These are phyloP conservation scores for Ashbya aceris DNA, from an alignment of 1,139 yeast genomes.

Conservation along the genomic window DNA sequence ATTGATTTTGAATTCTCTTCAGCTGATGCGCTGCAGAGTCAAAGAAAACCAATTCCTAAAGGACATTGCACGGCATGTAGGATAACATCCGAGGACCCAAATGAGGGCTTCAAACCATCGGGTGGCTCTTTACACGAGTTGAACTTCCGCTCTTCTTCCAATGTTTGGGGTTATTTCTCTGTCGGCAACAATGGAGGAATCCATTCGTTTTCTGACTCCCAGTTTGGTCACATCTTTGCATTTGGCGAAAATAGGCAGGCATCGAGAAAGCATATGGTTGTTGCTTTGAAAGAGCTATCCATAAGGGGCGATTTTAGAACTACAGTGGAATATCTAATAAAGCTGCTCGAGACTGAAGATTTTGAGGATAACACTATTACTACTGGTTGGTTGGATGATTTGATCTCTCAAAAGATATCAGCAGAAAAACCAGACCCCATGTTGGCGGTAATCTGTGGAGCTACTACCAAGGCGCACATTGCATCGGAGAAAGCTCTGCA, in stretches of 20 bases:
- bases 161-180: slow-evolving; percentile 98
- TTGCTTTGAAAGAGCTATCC: slow-evolving; percentile 89
- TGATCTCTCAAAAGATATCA: slow-evolving; percentile 83
- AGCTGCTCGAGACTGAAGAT: slow-evolving; percentile 90
- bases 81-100: slow-evolving; percentile 97
- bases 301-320: slow-evolving; percentile 98
- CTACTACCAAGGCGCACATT: slow-evolving; percentile 86
- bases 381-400: slow-evolving; percentile 97
- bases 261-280: slow-evolving; percentile 97
- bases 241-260: slow-evolving; percentile 98
- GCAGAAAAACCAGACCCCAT: slow-evolving; percentile 93
- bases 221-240: slow-evolving; percentile 96
- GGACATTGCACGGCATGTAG: slow-evolving; percentile 99
- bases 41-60: slow-evolving; percentile 88
- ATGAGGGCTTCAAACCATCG: slow-evolving; percentile 97
- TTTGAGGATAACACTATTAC: slow-evolving; percentile 94
- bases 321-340: slow-evolving; percentile 92
- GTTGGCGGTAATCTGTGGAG: slow-evolving; percentile 92
- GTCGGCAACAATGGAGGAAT: slow-evolving; percentile 95
- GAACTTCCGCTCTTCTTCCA: slow-evolving; percentile 91
- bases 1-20: slow-evolving; percentile 85
- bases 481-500: slow-evolving; percentile 62
- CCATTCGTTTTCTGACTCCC: slow-evolving; percentile 96
- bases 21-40: slow-evolving; percentile 61
- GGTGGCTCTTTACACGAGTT: slow-evolving; percentile 94